A percentile compares a stretch with the other conserved stretches of the same genome.
Evolutionary conservation across 768 basidiomycete genomes (phyloP).

Genomic region (Myochromella boudieri): DNA sequence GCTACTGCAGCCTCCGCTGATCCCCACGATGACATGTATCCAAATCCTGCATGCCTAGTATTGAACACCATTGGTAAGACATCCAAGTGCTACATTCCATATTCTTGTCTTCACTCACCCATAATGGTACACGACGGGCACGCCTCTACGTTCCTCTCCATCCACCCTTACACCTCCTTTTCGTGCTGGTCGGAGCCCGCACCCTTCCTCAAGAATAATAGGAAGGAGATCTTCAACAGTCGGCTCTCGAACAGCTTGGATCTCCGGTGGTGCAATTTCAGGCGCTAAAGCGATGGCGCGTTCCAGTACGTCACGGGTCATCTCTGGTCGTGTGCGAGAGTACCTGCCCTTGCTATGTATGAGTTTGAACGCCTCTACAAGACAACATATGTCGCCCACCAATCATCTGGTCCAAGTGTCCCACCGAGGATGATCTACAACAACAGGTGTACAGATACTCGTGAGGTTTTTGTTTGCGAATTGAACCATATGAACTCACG

Average conservation of each 20-base stretch:
- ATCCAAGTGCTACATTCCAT: background rate
- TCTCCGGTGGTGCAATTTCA: conserved; percentile 47
- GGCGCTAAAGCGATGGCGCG: conserved; percentile 47
- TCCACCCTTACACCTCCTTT: conserved; percentile 60
- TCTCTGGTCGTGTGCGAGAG: conserved; percentile 57
- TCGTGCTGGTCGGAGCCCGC: conserved; percentile 55
- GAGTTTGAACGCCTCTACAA: too few species aligned
- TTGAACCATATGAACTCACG: conserved; percentile 22
- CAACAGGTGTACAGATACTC: background rate
- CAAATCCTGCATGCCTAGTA: conserved; percentile 58
- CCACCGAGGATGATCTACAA: conserved; percentile 61
- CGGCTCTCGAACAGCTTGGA: conserved; percentile 38
- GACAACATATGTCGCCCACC: conserved; percentile 32
- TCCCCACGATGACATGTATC: conserved; percentile 67
- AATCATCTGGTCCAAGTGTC: conserved; percentile 57
- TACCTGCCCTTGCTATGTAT: conserved; percentile 43
- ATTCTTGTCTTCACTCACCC: conserved; percentile 40
- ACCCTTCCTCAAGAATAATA: conserved; percentile 51
- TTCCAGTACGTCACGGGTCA: conserved; percentile 53
- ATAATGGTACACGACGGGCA: conserved; percentile 64
- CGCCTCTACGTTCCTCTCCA: conserved; percentile 30
- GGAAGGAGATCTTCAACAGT: conserved; percentile 49
- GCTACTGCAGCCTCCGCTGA: conserved; percentile 50
- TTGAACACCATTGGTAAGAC: background rate
- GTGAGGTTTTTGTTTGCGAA: background rate